These are phyloP conservation scores for Neopestalotiopsis rosae DNA, from an alignment of 2,329 filamentous ascomycete genomes.

Conservation along the genomic window DNA sequence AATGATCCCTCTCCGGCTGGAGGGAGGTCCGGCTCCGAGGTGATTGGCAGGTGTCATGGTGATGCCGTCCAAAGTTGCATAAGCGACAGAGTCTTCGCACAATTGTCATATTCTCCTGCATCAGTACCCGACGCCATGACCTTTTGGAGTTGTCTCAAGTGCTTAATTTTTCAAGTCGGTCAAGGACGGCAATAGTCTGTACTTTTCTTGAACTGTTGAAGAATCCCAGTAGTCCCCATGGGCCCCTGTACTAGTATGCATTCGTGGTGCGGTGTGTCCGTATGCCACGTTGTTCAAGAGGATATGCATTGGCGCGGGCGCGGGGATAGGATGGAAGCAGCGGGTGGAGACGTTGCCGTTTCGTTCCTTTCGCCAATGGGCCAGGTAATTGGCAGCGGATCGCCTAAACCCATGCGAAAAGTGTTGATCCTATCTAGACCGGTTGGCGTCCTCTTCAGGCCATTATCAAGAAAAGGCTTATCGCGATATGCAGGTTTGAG, in stretches of 20 bases:
- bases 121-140: constrained; percentile 19
- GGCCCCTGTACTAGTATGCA: not conserved
- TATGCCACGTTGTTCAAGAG: constrained; percentile 16
- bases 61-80: constrained; percentile 10
- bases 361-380: not conserved
- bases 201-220: not conserved
- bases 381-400: constrained; percentile 6
- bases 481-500: constrained; percentile 5
- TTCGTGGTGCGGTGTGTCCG: constrained; percentile 8
- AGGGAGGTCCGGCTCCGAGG: not conserved
- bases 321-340: constrained; percentile 1
- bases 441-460: constrained; percentile 2
- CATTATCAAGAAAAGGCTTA: constrained; percentile 8
- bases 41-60: constrained; percentile 1
- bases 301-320: constrained; percentile 8
- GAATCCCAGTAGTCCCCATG: not conserved
- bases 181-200: not conserved
- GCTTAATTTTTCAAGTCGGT: not conserved
- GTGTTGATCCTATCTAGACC: constrained; percentile 16
- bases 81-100: constrained; percentile 12
- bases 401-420: not conserved
- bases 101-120: constrained; percentile 11
- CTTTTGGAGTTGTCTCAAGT: constrained; percentile 13
- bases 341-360: constrained; percentile 7
- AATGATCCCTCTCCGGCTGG: constrained; percentile 1